Evolutionary conservation across 495 filamentous ascomycete species (phyloP).

Genomic region (Penicillium subrubescens): DNA sequence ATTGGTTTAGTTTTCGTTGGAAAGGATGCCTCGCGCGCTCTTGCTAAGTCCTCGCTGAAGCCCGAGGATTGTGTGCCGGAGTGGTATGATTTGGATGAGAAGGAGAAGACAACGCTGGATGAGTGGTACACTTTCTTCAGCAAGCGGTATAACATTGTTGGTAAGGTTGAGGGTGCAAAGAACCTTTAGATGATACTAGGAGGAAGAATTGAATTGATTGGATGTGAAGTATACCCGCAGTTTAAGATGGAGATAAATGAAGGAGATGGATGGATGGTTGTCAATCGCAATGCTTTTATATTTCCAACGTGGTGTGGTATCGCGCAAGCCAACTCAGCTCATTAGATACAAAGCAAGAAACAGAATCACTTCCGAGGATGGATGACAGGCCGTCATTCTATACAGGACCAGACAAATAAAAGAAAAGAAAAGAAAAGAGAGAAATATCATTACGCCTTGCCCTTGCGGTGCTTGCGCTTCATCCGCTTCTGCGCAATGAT

Average conservation of each 20-base stretch:
- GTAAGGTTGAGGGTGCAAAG: slow-evolving; percentile 61
- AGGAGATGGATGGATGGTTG: neutral
- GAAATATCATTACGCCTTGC: slow-evolving; percentile 31
- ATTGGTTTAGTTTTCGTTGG: slow-evolving; percentile 78
- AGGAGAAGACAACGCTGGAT: slow-evolving; percentile 78
- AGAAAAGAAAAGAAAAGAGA: neutral
- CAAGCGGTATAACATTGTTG: slow-evolving; percentile 93
- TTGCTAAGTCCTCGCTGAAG: slow-evolving; percentile 85
- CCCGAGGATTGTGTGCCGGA: slow-evolving; percentile 79
- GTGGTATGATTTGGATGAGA: slow-evolving; percentile 83
- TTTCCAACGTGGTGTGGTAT: slow-evolving; percentile 24
- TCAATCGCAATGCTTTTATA: slow-evolving; percentile 30
- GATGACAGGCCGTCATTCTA: slow-evolving; percentile 13
- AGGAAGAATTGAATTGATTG: neutral
- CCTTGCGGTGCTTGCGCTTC: slow-evolving; percentile 55
- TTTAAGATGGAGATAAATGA: neutral
- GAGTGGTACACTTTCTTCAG: slow-evolving; percentile 97
- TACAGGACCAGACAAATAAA: slow-evolving; percentile 15
- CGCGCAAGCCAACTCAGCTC: slow-evolving; percentile 17
- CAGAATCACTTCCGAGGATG: neutral
- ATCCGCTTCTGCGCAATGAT: slow-evolving; percentile 72
- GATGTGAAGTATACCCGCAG: slow-evolving; percentile 17
- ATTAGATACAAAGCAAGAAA: slow-evolving; percentile 4
- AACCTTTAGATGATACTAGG: slow-evolving; percentile 27
- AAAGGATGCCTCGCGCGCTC: slow-evolving; percentile 88